phyloP scores from a whole-genome alignment of 129 eudicot species.

The Chrysanthemum lavandulifolium region DNA sequence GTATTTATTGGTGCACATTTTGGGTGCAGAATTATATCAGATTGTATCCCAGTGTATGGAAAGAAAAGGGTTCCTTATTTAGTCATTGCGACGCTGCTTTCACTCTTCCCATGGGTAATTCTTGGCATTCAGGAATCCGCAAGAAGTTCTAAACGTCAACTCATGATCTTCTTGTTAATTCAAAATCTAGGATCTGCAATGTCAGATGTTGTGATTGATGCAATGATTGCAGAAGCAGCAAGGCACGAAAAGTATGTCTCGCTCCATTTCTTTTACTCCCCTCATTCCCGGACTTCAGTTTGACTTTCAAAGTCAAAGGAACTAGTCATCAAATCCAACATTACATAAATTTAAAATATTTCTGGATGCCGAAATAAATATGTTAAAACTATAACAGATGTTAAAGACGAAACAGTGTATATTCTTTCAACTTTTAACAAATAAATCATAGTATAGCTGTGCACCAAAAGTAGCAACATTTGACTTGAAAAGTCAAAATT shows the following conservation, averaged over 20 bases:
- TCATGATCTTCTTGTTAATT: slow-evolving; percentile 66
- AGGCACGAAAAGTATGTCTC: slow-evolving; percentile 62
- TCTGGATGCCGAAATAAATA: not conserved
- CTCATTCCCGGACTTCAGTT: not conserved
- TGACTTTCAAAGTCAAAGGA: not conserved
- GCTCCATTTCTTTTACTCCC: not conserved
- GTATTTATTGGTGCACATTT: not conserved
- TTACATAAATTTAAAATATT: not conserved
- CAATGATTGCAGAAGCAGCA: slow-evolving; percentile 98
- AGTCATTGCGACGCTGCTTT: slow-evolving; percentile 70
- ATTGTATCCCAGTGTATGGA: slow-evolving; percentile 84
- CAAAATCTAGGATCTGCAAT: slow-evolving; percentile 96
- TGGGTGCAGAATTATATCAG: slow-evolving; percentile 77
- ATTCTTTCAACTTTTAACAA: not conserved
- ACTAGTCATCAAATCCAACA: not conserved
- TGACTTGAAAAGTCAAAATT: not conserved
- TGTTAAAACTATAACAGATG: not conserved
- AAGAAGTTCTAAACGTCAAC: slow-evolving; percentile 55
- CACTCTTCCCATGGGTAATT: slow-evolving; percentile 77
- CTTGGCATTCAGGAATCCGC: slow-evolving; percentile 53
- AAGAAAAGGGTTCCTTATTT: slow-evolving; percentile 84
- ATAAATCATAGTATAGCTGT: not conserved
- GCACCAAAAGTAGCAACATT: not conserved
- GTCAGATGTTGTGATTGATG: slow-evolving; percentile 99
- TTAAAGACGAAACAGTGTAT: not conserved